phyloP scores from a whole-genome alignment of 1,139 yeast genomes.

The Pichia sp. region DNA sequence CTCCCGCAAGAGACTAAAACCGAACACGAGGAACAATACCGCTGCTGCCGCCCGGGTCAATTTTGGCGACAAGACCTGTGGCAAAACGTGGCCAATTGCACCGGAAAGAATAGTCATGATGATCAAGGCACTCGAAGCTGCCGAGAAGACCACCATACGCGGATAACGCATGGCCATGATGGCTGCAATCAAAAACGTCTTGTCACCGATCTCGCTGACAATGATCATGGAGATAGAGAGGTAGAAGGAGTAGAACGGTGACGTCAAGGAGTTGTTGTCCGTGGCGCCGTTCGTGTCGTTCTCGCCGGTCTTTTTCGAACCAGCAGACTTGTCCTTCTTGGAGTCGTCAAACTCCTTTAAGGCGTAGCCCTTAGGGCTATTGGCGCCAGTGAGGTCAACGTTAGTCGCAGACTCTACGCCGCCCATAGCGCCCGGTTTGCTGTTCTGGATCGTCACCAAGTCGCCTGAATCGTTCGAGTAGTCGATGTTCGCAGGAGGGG shows the following conservation, averaged over 20 bases:
- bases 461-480: slow-evolving; percentile 10
- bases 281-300: neutral
- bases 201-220: slow-evolving; percentile 93
- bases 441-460: slow-evolving; percentile 27
- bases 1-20: slow-evolving; percentile 69
- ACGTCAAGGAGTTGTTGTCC: slow-evolving; percentile 9
- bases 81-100: slow-evolving; percentile 85
- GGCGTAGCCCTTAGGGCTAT: neutral
- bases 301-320: neutral
- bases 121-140: slow-evolving; percentile 80
- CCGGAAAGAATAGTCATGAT: slow-evolving; percentile 92
- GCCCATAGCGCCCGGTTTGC: neutral
- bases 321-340: neutral
- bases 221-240: slow-evolving; percentile 68
- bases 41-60: slow-evolving; percentile 82
- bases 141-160: slow-evolving; percentile 72
- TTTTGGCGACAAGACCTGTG: slow-evolving; percentile 73
- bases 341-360: neutral
- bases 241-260: slow-evolving; percentile 17
- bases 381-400: neutral
- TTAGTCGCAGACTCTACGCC: neutral
- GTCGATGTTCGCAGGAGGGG: slow-evolving; percentile 22
- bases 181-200: slow-evolving; percentile 94
- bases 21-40: slow-evolving; percentile 75
- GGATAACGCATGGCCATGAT: slow-evolving; percentile 96